Evolutionary conservation across 805 yeast genomes (phyloP).

Genomic region (Priceomyces haplophilus): DNA sequence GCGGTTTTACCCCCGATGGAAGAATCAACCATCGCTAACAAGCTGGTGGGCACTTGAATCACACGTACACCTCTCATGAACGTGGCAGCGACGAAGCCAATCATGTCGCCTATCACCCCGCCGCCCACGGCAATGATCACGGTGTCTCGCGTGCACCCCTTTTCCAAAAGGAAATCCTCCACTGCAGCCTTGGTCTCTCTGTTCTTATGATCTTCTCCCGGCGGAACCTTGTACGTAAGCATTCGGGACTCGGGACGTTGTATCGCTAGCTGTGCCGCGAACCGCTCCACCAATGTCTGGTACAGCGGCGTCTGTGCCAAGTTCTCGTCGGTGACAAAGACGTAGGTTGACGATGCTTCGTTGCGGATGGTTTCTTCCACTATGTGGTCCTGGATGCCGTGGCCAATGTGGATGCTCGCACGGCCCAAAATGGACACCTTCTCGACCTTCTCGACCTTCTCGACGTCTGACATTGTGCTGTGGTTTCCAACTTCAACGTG

Average conservation of each 20-base stretch:
- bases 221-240: constrained; percentile 71
- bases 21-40: constrained; percentile 96
- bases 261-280: constrained; percentile 34
- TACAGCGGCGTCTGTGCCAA: constrained; percentile 65
- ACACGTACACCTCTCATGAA: constrained; percentile 97
- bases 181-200: constrained; percentile 88
- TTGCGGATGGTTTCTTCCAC: constrained; percentile 60
- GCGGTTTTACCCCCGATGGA: constrained; percentile 99
- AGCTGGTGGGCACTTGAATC: constrained; percentile 89
- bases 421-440: constrained; percentile 77
- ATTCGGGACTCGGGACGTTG: constrained; percentile 59
- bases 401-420: constrained; percentile 88
- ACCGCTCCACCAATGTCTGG: constrained; percentile 41
- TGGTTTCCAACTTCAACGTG: no score
- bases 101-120: constrained; percentile 98
- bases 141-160: constrained; percentile 95
- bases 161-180: constrained; percentile 77
- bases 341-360: constrained; percentile 85
- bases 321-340: constrained; percentile 83
- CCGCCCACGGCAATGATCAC: constrained; percentile 95
- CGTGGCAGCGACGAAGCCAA: constrained; percentile 98
- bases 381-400: constrained; percentile 70
- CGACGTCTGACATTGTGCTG: no score
- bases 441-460: no score
- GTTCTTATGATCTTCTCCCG: constrained; percentile 90